Evolutionary conservation across 352 stramenopile species (phyloP).

Genomic region (Thalassiosira oceanica): DNA sequence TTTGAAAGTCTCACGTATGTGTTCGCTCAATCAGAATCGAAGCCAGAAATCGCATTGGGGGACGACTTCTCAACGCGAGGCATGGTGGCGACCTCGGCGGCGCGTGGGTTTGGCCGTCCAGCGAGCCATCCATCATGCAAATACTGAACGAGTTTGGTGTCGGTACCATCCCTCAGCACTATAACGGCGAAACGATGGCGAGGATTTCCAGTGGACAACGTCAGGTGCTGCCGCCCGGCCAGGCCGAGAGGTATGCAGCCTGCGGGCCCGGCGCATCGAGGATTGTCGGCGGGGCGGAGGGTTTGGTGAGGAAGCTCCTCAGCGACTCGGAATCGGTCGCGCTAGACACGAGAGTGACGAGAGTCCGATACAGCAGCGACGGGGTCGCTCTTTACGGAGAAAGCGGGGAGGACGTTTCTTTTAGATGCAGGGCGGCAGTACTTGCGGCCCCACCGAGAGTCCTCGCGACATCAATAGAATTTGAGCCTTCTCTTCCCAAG

Average conservation of each 20-base stretch:
- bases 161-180: slow-evolving; percentile 3
- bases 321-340: slow-evolving; percentile 2
- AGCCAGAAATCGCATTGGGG: slow-evolving; percentile 12
- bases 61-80: slow-evolving; percentile 20
- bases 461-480: slow-evolving; percentile 13
- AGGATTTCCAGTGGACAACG: not conserved
- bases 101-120: slow-evolving; percentile 23
- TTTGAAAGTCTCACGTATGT: no score
- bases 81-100: slow-evolving; percentile 11
- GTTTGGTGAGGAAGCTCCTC: slow-evolving; percentile 14
- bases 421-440: slow-evolving; percentile 16
- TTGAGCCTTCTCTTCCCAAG: slow-evolving; percentile 14
- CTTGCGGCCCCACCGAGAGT: slow-evolving; percentile 27
- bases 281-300: slow-evolving; percentile 10
- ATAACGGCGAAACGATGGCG: slow-evolving; percentile 13
- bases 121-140: slow-evolving; percentile 8
- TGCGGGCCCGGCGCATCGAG: slow-evolving; percentile 18
- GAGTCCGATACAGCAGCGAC: slow-evolving; percentile 7
- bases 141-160: slow-evolving; percentile 6
- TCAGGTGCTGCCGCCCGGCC: slow-evolving; percentile 6
- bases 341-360: slow-evolving; percentile 18
- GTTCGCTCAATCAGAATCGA: no score
- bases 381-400: not conserved
- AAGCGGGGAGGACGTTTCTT: not conserved
- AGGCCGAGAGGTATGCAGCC: slow-evolving; percentile 9